Conservation (phyloP, 2,329 filamentous ascomycete species). For the Byssochlamys sp. region DNA sequence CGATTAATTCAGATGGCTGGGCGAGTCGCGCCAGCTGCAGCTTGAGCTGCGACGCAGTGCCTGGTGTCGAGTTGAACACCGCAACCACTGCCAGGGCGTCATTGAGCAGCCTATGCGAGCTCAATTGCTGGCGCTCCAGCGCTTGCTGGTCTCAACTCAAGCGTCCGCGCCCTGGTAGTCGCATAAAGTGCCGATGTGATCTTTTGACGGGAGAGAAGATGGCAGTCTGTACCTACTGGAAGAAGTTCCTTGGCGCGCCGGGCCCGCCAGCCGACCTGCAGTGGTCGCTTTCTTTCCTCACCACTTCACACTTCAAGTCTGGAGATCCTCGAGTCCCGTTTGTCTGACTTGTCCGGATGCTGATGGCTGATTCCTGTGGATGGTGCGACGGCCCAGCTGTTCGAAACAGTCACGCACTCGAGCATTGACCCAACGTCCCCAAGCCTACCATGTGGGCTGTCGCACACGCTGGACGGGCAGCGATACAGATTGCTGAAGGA, state of each 20-base stretch:
- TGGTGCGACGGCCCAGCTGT: background rate
- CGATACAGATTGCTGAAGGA: background rate
- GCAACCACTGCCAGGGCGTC: conserved; percentile 5
- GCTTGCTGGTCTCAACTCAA: background rate
- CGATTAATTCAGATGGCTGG: conserved; percentile 34
- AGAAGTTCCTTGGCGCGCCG: background rate
- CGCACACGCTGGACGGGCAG: background rate
- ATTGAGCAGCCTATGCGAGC: conserved; percentile 4
- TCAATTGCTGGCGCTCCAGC: conserved; percentile 5
- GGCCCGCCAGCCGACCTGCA: background rate
- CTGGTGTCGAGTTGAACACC: conserved; percentile 3
- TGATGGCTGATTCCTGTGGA: background rate
- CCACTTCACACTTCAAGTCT: background rate
- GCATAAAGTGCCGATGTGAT: background rate
- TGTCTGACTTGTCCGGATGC: background rate
- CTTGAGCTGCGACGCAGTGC: conserved; percentile 8
- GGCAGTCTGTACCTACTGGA: background rate
- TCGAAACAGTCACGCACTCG: background rate
- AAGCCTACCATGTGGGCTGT: background rate
- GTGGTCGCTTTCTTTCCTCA: background rate
- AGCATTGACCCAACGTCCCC: background rate
- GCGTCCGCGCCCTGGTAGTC: background rate
- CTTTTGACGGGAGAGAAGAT: background rate
- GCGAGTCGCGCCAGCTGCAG: conserved; percentile 10
- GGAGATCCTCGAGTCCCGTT: background rate